These are phyloP conservation scores for Thelonectria discophora DNA, from an alignment of 2,329 filamentous ascomycete species.

Conservation along the genomic window DNA sequence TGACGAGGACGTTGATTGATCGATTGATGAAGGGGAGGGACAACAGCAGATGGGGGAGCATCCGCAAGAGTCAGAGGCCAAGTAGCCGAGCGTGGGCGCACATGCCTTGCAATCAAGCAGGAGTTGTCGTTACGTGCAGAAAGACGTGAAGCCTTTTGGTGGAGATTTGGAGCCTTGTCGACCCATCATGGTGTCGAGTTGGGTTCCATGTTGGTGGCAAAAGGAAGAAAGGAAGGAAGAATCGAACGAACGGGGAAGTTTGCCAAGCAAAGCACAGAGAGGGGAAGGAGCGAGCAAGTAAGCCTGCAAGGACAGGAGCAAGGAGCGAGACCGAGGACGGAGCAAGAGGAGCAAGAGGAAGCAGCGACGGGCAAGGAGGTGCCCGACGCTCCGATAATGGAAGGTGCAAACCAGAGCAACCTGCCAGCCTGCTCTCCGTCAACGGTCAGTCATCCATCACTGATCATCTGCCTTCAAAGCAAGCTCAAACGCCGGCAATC, in stretches of 20 bases:
- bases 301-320: background rate
- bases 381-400: background rate
- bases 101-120: slow-evolving; percentile 13
- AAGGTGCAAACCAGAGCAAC: background rate
- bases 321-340: background rate
- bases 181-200: slow-evolving; percentile 9
- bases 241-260: slow-evolving; percentile 14
- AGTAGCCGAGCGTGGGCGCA: slow-evolving; percentile 5
- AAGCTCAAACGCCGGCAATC: too few relatives aligned
- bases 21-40: slow-evolving; percentile 20
- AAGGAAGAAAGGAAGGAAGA: slow-evolving; percentile 6
- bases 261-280: background rate
- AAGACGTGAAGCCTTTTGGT: background rate
- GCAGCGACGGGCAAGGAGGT: slow-evolving; percentile 4
- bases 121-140: slow-evolving; percentile 5
- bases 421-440: too few relatives aligned
- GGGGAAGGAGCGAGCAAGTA: background rate
- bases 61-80: slow-evolving; percentile 4
- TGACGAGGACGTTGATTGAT: slow-evolving; percentile 21
- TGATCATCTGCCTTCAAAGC: too few relatives aligned
- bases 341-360: background rate
- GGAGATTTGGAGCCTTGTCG: slow-evolving; percentile 23
- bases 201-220: slow-evolving; percentile 2
- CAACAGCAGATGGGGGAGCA: slow-evolving; percentile 11
- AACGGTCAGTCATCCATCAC: background rate